Evolutionary conservation across 805 yeast species (phyloP), one percentile per base, ranked within the genome.

Genomic region (Myxozyma neglecta): DNA sequence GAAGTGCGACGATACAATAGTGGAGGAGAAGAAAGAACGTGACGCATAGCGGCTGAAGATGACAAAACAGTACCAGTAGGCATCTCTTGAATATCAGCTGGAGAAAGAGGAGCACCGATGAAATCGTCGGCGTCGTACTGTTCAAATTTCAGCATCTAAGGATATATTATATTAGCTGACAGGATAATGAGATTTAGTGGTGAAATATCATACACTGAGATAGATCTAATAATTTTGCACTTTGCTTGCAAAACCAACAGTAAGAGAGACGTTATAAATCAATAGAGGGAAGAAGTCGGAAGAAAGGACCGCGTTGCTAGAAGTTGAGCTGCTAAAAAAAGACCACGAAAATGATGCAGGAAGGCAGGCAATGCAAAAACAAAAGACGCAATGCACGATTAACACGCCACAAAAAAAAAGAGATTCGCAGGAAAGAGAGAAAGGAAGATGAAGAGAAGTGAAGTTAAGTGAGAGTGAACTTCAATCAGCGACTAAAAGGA

Each of bases 11-110:
- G 66, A 43, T 18, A 53, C 20, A 59, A 52, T 35, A 53, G n/a
- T 4, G 61, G 60, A 14, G 65, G 62, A 8, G 67, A 48, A 10
- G 67, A 51, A 42, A 64, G 60, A 13, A 45, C 56, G 9, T 54
- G 59, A 24, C 57, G 60, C 44, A 62, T 44, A 13, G 66, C 63
- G 13, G 57, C 13, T 16, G 60, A 39, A 16, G 42, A 14, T 32
- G 18, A 13, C 3, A 8, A 8, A 20, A 18, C 47, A 18, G 14
- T 11, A 39, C 42, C 24, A 11, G 43, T 3, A 32, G 53, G 44
- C 18, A 40, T 10, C 13, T 51, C 55, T 4, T 49, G 53, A 14
- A 51, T 39, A 14, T 39, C 46, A 13, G 29, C n/a, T 35, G 46
- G 46, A 9, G 55, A 39, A 36, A 51, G 35, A 13, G 46, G 39